Percentiles rank a stretch among this genome's conserved stretches.
Evolutionary conservation across 192 early-diverging fungal species (phyloP).

Genomic region (Jimgerdemannia flammicorona): DNA sequence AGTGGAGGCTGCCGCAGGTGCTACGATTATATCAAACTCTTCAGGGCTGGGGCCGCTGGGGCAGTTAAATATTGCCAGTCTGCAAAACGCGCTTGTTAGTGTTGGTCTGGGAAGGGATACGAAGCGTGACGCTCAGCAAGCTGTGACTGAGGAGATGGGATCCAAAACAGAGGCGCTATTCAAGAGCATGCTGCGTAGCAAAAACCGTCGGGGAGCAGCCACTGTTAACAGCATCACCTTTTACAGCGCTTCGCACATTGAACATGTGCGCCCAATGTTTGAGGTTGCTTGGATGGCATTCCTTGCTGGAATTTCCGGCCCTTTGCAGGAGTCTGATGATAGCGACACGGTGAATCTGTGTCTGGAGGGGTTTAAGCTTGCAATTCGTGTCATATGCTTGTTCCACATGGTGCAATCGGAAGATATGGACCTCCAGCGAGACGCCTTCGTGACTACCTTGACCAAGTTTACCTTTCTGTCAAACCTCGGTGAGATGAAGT

Average conservation of each 20-base stretch:
- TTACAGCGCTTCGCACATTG: conserved; percentile 70
- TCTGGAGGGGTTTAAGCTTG: conserved; percentile 73
- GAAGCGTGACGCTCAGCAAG: conserved; percentile 53
- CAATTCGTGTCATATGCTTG: conserved; percentile 75
- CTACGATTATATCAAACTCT: conserved; percentile 35
- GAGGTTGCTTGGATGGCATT: conserved; percentile 86
- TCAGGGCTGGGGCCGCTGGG: conserved; percentile 27
- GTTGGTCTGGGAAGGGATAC: conserved; percentile 33
- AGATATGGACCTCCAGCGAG: conserved; percentile 82
- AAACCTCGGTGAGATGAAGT: conserved; percentile 79
- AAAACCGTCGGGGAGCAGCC: conserved; percentile 37
- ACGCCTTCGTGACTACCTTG: conserved; percentile 90
- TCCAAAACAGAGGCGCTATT: conserved; percentile 70
- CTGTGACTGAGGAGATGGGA: conserved; percentile 63
- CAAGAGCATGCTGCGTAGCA: conserved; percentile 52
- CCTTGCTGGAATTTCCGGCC: conserved; percentile 75
- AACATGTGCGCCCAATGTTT: conserved; percentile 92
- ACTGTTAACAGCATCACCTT: conserved; percentile 46
- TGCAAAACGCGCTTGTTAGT: conserved; percentile 37
- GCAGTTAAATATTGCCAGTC: conserved; percentile 32
- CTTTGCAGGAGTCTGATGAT: conserved; percentile 82
- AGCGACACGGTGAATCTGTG: conserved; percentile 65
- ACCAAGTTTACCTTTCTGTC: conserved; percentile 84
- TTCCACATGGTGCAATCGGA: conserved; percentile 53
- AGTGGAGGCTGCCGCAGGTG: conserved; percentile 54